Evolutionary conservation across 2,329 filamentous ascomycete species (phyloP), one percentile per base, ranked within the genome.

Genomic region (Huntiella abstrusa): DNA sequence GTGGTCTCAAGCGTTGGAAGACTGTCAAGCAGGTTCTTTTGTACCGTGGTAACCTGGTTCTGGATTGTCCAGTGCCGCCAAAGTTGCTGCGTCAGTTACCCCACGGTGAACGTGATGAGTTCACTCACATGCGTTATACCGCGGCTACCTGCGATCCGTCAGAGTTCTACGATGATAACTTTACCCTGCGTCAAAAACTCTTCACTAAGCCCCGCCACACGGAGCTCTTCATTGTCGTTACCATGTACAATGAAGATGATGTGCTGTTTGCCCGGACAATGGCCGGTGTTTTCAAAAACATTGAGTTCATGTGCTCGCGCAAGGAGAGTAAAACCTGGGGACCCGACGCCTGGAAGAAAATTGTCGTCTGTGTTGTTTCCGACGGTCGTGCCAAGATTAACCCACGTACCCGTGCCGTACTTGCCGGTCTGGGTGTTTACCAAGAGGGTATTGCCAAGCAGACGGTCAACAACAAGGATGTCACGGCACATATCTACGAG

Each of bases 241-340:
- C 91, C 55, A 96, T 96, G 91, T 96, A 95, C 67, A 98, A 98
- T 62, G 91, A 98, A 63, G 83, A 95, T 62, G 91, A 96, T 59
- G 84, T 94, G 55, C 77, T 86, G 58, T 98, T 98, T 56, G 95
- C 91, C 5, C 77, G 91, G 41, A 98, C 91, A 1, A 96, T 98
- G 88, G 85, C 96, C 60, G 91, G 88, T 47, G 84, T 98, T 48
- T 93, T 98, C 83, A 86, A 92, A 61, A 98, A 98, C 60, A 88
- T 98, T 55, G 78, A 83, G 11, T 91, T 96, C 60, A 95, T 98
- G 63, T 98, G 91, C 67, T 85, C 80, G 15, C 79, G 91, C 45
- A 82, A 80, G 46, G 88, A 91, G 60, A 94, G 86, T 4, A 76
- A 91, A 49, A 96, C 87, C 0, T 98, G 91, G 91, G 92, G 91